These are phyloP conservation scores for Talaromyces sp. DNA, from an alignment of 2,329 filamentous ascomycete genomes.

Conservation along the genomic window DNA sequence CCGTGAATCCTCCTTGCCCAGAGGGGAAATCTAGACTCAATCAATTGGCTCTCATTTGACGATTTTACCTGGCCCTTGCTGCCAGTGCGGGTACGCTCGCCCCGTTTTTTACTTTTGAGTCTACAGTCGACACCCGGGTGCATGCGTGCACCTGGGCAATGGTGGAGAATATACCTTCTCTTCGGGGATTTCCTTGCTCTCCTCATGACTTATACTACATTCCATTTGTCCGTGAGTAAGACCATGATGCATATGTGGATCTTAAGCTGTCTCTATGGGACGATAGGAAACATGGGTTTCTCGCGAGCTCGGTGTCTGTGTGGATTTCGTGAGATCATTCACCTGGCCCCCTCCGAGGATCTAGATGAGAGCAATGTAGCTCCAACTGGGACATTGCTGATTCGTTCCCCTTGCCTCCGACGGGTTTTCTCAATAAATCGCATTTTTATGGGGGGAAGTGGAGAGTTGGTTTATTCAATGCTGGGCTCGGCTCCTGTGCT, in stretches of 20 bases:
- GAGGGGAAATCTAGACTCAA: constrained; percentile 5
- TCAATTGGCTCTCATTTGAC: background rate
- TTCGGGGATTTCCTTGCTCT: constrained; percentile 6
- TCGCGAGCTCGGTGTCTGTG: constrained; percentile 1
- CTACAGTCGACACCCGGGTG: background rate
- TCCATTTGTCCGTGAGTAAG: constrained; percentile 9
- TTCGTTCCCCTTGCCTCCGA: constrained; percentile 13
- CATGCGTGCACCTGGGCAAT: background rate
- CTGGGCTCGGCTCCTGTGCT: background rate
- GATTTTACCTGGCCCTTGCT: background rate
- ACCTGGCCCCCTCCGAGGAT: constrained; percentile 10
- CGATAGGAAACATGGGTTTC: constrained; percentile 3
- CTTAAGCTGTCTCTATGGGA: constrained; percentile 2
- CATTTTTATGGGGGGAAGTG: constrained; percentile 1
- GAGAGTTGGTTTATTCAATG: background rate
- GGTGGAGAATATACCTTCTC: background rate
- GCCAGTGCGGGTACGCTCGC: background rate
- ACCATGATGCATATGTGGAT: constrained; percentile 11
- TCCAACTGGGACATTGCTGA: constrained; percentile 11
- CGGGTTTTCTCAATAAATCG: background rate
- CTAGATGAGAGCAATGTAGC: constrained; percentile 7
- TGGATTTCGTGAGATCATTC: constrained; percentile 17
- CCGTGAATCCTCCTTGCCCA: constrained; percentile 18
- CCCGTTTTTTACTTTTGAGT: background rate
- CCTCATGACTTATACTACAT: background rate